Conservation (phyloP, 768 basidiomycete genomes). For the Dentipellis sp. region DNA sequence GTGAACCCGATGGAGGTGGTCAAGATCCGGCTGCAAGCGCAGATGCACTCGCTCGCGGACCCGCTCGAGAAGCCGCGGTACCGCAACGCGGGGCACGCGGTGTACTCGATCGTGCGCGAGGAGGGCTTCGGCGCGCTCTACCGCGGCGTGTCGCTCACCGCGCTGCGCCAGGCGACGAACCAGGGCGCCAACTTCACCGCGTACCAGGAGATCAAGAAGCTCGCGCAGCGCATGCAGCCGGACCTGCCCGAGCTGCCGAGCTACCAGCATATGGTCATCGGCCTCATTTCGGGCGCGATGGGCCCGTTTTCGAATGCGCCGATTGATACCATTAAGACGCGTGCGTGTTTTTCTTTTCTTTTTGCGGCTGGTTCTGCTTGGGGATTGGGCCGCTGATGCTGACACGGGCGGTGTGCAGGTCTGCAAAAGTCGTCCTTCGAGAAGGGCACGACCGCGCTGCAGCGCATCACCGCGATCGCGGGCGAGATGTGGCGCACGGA, state of each 20-base stretch:
- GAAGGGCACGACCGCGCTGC: conserved; percentile 67
- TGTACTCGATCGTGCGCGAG: conserved; percentile 88
- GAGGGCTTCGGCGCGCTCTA: conserved; percentile 83
- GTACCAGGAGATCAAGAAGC: conserved; percentile 92
- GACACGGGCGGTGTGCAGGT: conserved; percentile 31
- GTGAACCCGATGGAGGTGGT: conserved; percentile 99
- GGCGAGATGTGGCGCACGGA: conserved; percentile 91
- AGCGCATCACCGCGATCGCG: conserved; percentile 74
- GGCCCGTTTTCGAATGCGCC: conserved; percentile 98
- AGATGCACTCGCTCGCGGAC: conserved; percentile 94
- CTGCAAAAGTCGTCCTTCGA: conserved; percentile 75
- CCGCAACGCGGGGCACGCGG: conserved; percentile 93
- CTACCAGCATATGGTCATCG: conserved; percentile 93
- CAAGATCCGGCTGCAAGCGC: conserved; percentile 96
- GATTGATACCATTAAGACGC: conserved; percentile 91
- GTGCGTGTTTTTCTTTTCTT: conserved; percentile 32
- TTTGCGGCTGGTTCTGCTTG: background rate
- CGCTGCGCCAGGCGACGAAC: conserved; percentile 93
- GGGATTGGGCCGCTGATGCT: too few relatives aligned
- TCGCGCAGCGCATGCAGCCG: conserved; percentile 73
- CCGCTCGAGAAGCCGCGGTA: conserved; percentile 91
- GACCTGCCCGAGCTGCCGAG: conserved; percentile 74
- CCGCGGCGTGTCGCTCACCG: conserved; percentile 89
- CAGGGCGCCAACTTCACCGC: conserved; percentile 99
- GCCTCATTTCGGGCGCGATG: conserved; percentile 94